Base-by-base conservation (phyloP, 345 rosid genomes). In the Euphorbia peplus region DNA sequence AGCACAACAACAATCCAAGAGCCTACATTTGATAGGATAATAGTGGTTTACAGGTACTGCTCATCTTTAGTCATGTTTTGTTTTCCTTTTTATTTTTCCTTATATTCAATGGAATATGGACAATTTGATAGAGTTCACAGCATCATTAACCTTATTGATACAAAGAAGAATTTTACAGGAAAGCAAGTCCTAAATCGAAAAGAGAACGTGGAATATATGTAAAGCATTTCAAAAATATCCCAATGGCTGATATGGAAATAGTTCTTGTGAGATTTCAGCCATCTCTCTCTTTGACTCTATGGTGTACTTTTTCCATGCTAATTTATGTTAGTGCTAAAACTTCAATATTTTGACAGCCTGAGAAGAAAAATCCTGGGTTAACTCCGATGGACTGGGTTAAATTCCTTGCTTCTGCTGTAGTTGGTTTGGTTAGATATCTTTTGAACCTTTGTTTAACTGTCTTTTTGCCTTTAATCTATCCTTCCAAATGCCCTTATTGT, bases 201-300 rank as follows among this genome's bases (percentile, higher is more conserved):
- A 29, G 10, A 57, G 99, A 90, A 35, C 84, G 93, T 42, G 95
- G 93, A 77, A 70, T 95, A 66, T 84, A 76, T 60, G 91, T 91
- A 61, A 95, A 95, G 73, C 99, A 95, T 88, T 95, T 95, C 87
- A 95, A 86, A 77, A 90, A 88, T 76, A 95, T 95, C 66, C 99
- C 99, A 53, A 95, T 95, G 99, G 99, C 99, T 24, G 99, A 95
- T 82, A 70, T 90, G 93, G 99, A 95, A 75, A 90, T 95, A 71
- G 99, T 95, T 72, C 99, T 95, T 69, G 99, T 95, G 81, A 86
- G 89, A 78, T 69, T 59, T 69, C 68, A 13, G 26, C 42, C n/a
- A 0, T 10, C 21, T 73, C 32, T 39, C 73, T 70, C 57, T 70
- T 29, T 64, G 16, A 72, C n/a, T 73, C 58, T 75, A 5, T 39